Evolutionary conservation across 331 rosid genomes (phyloP).

Genomic region (Acacia pycnantha): DNA sequence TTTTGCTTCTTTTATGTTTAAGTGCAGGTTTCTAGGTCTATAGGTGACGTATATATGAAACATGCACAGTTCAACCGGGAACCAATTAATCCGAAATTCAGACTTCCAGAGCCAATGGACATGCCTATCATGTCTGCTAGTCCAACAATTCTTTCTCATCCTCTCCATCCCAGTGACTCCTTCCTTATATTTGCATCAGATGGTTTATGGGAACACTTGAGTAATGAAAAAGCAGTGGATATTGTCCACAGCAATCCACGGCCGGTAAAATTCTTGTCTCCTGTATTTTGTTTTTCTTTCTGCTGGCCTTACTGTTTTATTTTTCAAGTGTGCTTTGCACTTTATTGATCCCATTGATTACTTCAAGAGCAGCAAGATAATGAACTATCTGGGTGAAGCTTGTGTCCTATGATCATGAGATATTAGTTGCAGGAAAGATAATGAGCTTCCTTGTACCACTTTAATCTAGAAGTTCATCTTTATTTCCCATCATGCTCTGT

Average conservation of each 20-base stretch:
- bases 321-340: background rate
- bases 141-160: slow-evolving; percentile 78
- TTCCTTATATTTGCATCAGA: slow-evolving; percentile 97
- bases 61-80: slow-evolving; percentile 72
- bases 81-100: slow-evolving; percentile 66
- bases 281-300: slow-evolving; percentile 5
- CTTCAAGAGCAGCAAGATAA: slow-evolving; percentile 5
- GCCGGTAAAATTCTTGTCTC: slow-evolving; percentile 47
- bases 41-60: slow-evolving; percentile 90
- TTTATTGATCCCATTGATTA: slow-evolving; percentile 2
- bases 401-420: slow-evolving; percentile 8
- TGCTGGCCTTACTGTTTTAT: slow-evolving; percentile 5
- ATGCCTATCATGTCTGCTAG: slow-evolving; percentile 78
- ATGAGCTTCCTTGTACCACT: background rate
- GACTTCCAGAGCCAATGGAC: slow-evolving; percentile 85
- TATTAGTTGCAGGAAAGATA: background rate
- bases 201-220: slow-evolving; percentile 97
- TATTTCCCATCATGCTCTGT: background rate
- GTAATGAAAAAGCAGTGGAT: slow-evolving; percentile 86
- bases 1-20: slow-evolving; percentile 20
- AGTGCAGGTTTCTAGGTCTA: slow-evolving; percentile 91
- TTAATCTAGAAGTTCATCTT: slow-evolving; percentile 1
- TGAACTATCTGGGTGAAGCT: background rate
- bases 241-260: slow-evolving; percentile 85
- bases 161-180: slow-evolving; percentile 85